Evolutionary conservation across 2,329 filamentous ascomycete genomes (phyloP).

Genomic region (Colletotrichum somersetense): DNA sequence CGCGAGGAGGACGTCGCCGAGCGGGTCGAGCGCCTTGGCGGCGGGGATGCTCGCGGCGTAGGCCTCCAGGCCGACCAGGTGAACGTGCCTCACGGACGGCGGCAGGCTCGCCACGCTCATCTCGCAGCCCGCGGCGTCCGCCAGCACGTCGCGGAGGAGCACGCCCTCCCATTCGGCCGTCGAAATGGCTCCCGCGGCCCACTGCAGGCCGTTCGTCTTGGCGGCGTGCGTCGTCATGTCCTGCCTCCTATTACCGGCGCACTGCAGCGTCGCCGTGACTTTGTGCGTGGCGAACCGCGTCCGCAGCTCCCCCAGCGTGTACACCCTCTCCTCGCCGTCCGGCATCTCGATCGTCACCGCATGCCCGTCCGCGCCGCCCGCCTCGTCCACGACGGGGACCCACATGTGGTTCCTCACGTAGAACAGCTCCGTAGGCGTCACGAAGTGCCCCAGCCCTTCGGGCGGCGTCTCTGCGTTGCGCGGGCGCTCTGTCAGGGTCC

Average conservation of each 20-base stretch:
- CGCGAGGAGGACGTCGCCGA: slow-evolving; percentile 62
- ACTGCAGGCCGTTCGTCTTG: slow-evolving; percentile 61
- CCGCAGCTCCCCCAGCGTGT: slow-evolving; percentile 58
- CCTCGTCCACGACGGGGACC: slow-evolving; percentile 55
- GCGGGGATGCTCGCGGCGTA: slow-evolving; percentile 59
- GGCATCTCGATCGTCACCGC: slow-evolving; percentile 57
- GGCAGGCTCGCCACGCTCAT: slow-evolving; percentile 43
- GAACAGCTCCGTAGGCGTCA: slow-evolving; percentile 59
- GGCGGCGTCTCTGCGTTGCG: slow-evolving; percentile 64
- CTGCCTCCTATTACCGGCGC: slow-evolving; percentile 61
- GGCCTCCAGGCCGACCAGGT: slow-evolving; percentile 56
- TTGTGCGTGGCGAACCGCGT: slow-evolving; percentile 57
- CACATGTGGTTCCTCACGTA: slow-evolving; percentile 64
- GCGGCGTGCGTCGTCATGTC: slow-evolving; percentile 59
- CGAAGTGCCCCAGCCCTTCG: slow-evolving; percentile 55
- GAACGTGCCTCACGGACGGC: slow-evolving; percentile 50
- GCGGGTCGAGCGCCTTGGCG: slow-evolving; percentile 55
- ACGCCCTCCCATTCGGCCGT: slow-evolving; percentile 62
- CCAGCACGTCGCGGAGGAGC: slow-evolving; percentile 58
- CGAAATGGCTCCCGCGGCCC: slow-evolving; percentile 62
- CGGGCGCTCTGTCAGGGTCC: slow-evolving; percentile 57
- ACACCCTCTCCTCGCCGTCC: slow-evolving; percentile 56
- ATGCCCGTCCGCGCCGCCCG: slow-evolving; percentile 50
- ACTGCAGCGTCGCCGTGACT: slow-evolving; percentile 61
- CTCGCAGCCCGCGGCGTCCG: slow-evolving; percentile 49